Conservation (phyloP, 139 green algal species). For the Choricystis sp. region DNA sequence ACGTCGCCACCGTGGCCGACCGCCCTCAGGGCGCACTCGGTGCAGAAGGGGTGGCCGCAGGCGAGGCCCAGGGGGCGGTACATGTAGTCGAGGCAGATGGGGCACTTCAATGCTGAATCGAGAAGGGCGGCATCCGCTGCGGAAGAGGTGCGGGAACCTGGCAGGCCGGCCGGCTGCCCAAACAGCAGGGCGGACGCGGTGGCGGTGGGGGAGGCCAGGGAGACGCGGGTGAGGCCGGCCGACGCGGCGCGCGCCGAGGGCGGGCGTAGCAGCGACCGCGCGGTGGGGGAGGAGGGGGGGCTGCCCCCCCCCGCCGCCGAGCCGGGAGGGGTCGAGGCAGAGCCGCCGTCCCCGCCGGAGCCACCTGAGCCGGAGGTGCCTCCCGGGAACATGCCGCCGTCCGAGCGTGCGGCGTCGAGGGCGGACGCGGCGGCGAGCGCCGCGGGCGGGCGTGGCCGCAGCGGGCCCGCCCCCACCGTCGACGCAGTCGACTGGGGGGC, state of each 20-base stretch:
- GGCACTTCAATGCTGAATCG: slow-evolving; percentile 5
- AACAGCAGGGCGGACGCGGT: not conserved
- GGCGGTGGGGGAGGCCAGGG: not conserved
- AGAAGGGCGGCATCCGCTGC: slow-evolving; percentile 10
- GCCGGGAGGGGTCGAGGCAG: no score
- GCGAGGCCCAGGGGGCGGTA: slow-evolving; percentile 22
- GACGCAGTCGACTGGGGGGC: no score
- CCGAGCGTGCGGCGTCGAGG: no score
- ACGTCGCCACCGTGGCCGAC: slow-evolving; percentile 11
- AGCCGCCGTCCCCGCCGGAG: no score
- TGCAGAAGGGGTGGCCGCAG: slow-evolving; percentile 29
- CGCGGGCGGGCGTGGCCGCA: no score
- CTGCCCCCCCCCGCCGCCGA: no score
- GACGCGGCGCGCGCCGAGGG: not conserved
- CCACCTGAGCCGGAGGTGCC: no score
- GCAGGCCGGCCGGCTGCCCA: not conserved
- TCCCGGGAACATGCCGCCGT: no score
- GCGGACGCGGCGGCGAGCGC: no score
- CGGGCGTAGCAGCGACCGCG: not conserved
- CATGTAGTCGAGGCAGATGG: slow-evolving; percentile 24
- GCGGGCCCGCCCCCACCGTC: no score
- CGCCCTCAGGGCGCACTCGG: slow-evolving; percentile 14
- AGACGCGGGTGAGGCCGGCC: not conserved
- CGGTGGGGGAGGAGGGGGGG: no score
- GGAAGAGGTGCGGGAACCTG: slow-evolving; percentile 3